These are phyloP conservation scores for Xylaria intraflava DNA, from an alignment of 495 filamentous ascomycete genomes.

Conservation along the genomic window DNA sequence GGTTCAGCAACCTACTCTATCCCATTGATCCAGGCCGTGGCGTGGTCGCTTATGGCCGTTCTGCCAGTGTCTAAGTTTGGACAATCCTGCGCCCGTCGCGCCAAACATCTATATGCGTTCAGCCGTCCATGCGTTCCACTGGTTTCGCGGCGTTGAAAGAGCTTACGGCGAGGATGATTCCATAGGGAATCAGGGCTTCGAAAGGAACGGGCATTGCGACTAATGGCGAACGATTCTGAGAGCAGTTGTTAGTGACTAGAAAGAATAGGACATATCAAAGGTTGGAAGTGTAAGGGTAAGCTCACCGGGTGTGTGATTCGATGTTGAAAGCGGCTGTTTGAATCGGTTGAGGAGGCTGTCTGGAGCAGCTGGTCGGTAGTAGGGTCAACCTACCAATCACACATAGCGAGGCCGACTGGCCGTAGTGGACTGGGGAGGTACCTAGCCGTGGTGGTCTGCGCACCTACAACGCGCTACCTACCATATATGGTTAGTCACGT, in stretches of 20 bases:
- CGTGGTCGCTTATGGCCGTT: conserved; percentile 85
- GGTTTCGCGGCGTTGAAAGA: conserved; percentile 14
- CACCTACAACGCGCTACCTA: no score
- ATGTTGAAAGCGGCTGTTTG: no score
- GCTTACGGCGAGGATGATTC: conserved; percentile 78
- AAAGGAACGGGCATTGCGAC: conserved; percentile 87
- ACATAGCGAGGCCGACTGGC: no score
- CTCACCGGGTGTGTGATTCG: conserved; percentile 3
- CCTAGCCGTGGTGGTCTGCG: no score
- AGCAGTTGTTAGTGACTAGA: not conserved
- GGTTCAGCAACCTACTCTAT: conserved; percentile 60
- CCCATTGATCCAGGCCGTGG: conserved; percentile 86
- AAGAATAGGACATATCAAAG: not conserved
- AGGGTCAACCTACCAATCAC: no score
- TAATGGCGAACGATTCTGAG: conserved; percentile 7
- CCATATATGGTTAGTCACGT: no score
- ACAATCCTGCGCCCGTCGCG: conserved; percentile 68
- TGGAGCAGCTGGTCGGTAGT: no score
- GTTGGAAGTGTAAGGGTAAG: not conserved
- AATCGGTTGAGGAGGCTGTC: not conserved
- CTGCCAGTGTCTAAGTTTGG: conserved; percentile 64
- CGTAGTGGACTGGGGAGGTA: no score
- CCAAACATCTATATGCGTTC: conserved; percentile 71
- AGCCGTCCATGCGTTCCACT: not conserved
- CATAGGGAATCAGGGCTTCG: conserved; percentile 91